Evolutionary conservation across 225 moss, liverwort and hornwort species (phyloP), one percentile per base, ranked within the genome.

Genomic region (Antitrichia curtipendula): DNA sequence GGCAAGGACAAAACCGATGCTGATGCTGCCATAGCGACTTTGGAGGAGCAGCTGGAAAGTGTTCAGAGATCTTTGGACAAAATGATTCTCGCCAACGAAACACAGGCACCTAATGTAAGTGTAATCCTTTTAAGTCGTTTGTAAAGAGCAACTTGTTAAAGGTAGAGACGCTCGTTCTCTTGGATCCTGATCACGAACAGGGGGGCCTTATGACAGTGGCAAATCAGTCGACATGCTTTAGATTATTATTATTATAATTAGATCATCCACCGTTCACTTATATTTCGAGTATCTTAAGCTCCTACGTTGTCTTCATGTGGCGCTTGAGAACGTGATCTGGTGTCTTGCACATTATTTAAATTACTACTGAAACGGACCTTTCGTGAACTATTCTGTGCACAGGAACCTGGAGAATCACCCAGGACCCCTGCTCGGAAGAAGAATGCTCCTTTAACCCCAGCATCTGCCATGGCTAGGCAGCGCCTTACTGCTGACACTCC

Each of bases 11-110:
- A 91, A 84, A 94, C 83, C 38, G 94, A 99, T 85, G 96, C 99
- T 60, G 94, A 95, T 91, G 96, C 96, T 60, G 95, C 99, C 47
- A 99, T 99, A 54, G 99, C 97, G 40, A 99, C 96, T 81, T 90
- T 99, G 63, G 97, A 99, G 92, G 97, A 95, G 87, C 97, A 99
- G 88, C 94, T 99, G 45, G 99, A 99, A 93, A 97, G 96, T 90
- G 99, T 99, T 13, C 97, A 99, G 88, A 95, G 95, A 77, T 99
- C 99, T 52, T 83, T 99, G 50, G 99, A 99, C 87, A 99, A 97
- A 73, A 94, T 99, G 95, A 91, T 97, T 41, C 92, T 96, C 40
- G 93, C 92, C 65, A 92, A 92, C 59, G 91, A 95, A 83, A 89
- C 90, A 23, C 88, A 91, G 49, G 88, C 95, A 54, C 89, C 90